Conservation (phyloP, 2,329 filamentous ascomycete genomes). For the Alternaria brassicae region DNA sequence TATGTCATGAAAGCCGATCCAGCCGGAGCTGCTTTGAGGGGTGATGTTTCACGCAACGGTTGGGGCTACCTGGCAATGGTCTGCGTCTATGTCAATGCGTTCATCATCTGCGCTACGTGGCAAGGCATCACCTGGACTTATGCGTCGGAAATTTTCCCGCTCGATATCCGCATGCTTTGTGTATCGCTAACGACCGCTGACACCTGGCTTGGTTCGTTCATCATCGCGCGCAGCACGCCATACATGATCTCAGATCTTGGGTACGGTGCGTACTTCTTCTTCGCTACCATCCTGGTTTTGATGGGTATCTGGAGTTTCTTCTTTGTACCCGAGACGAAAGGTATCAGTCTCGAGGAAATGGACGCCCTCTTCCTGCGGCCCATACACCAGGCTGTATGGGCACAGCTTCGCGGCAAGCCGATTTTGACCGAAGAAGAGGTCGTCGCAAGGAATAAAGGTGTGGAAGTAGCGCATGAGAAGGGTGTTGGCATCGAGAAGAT, state of each 20-base stretch:
- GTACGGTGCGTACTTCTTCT: constrained; percentile 52
- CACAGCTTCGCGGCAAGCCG: constrained; percentile 34
- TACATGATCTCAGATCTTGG: constrained; percentile 50
- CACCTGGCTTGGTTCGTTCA: constrained; percentile 51
- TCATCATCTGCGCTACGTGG: constrained; percentile 60
- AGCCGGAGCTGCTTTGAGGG: constrained; percentile 52
- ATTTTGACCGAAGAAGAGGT: constrained; percentile 26
- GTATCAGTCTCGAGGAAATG: constrained; percentile 43
- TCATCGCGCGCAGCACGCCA: constrained; percentile 50
- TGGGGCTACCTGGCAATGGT: constrained; percentile 63
- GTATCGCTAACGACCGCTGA: constrained; percentile 50
- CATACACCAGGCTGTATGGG: constrained; percentile 42
- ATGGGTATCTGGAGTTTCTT: constrained; percentile 46
- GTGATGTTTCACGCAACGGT: constrained; percentile 53
- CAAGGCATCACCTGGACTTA: constrained; percentile 55
- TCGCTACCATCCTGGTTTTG: constrained; percentile 37
- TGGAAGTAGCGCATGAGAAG: constrained; percentile 25
- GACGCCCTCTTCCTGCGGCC: constrained; percentile 39
- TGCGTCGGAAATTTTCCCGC: constrained; percentile 58
- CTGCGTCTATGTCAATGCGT: constrained; percentile 63
- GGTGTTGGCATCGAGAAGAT: constrained; percentile 28
- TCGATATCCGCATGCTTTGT: constrained; percentile 52
- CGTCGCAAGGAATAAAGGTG: constrained; percentile 24
- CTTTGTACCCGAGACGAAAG: constrained; percentile 46
- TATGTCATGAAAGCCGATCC: constrained; percentile 63